phyloP scores from a whole-genome alignment of 2,329 filamentous ascomycete species.

The Pyrenochaeta sp. region DNA sequence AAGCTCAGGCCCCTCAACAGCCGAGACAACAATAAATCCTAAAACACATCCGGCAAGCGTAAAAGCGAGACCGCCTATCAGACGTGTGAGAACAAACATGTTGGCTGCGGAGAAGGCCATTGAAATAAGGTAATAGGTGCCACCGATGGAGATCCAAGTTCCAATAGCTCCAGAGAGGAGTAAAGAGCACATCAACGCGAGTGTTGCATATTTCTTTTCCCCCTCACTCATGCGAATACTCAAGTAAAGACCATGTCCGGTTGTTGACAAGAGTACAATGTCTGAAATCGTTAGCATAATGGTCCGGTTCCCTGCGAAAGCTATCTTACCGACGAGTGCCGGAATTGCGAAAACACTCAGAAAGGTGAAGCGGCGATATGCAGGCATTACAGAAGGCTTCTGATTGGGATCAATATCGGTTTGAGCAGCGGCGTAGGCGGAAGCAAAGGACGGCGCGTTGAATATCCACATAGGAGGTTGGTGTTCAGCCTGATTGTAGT shows the following conservation, averaged over 20 bases:
- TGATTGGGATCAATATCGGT: conserved; percentile 62
- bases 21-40: conserved; percentile 60
- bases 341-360: conserved; percentile 70
- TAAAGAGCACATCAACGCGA: conserved; percentile 66
- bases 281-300: conserved; percentile 48
- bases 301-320: background rate
- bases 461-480: conserved; percentile 61
- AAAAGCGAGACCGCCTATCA: conserved; percentile 62
- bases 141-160: conserved; percentile 70
- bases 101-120: conserved; percentile 65
- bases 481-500: conserved; percentile 53
- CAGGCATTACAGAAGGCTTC: conserved; percentile 54
- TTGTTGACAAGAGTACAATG: conserved; percentile 66
- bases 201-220: conserved; percentile 63
- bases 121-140: conserved; percentile 68
- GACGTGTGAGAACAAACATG: conserved; percentile 63
- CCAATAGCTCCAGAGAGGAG: conserved; percentile 68
- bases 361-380: conserved; percentile 63
- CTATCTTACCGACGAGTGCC: conserved; percentile 58
- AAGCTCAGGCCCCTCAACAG: conserved; percentile 52
- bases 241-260: conserved; percentile 68
- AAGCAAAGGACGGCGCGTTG: conserved; percentile 59
- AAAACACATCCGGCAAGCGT: conserved; percentile 62
- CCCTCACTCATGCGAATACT: conserved; percentile 63
- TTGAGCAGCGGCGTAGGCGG: conserved; percentile 61